Percentiles rank a stretch among this genome's conserved stretches.
Conservation (phyloP, 2,329 filamentous ascomycete species). For the Coniochaeta sp. region DNA sequence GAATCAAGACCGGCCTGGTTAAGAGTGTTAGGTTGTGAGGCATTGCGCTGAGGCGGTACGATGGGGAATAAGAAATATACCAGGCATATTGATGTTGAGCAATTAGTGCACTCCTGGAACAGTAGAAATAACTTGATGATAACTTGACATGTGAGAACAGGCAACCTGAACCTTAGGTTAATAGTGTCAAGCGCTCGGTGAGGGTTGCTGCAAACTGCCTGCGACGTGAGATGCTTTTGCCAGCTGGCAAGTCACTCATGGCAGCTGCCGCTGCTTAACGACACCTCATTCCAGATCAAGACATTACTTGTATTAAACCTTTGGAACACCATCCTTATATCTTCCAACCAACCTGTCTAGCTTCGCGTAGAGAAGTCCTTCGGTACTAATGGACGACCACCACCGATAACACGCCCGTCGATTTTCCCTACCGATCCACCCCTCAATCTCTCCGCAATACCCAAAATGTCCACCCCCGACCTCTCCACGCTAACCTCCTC, state of each 20-base stretch:
- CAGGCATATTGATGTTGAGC: no score
- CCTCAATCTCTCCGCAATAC: neutral
- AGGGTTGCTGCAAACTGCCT: no score
- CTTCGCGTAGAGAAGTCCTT: neutral
- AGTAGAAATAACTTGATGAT: no score
- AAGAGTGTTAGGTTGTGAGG: slow-evolving; percentile 80
- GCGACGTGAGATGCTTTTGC: no score
- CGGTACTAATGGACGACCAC: neutral
- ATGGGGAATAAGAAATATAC: neutral
- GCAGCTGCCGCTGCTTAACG: neutral
- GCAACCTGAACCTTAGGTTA: no score
- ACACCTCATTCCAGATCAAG: neutral
- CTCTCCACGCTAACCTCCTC: slow-evolving; percentile 38
- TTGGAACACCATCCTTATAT: neutral
- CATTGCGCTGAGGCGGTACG: neutral
- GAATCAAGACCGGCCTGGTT: slow-evolving; percentile 89
- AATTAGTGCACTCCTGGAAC: no score
- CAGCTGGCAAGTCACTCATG: neutral
- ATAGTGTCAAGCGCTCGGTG: no score
- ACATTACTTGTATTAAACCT: neutral
- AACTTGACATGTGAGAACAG: no score
- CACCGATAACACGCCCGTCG: neutral
- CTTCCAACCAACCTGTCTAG: neutral
- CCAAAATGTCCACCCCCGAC: slow-evolving; percentile 23
- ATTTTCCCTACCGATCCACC: neutral